Evolutionary conservation across 139 green algal species (phyloP), one percentile per base, ranked within the genome.

Genomic region (Picochlorum sp.): DNA sequence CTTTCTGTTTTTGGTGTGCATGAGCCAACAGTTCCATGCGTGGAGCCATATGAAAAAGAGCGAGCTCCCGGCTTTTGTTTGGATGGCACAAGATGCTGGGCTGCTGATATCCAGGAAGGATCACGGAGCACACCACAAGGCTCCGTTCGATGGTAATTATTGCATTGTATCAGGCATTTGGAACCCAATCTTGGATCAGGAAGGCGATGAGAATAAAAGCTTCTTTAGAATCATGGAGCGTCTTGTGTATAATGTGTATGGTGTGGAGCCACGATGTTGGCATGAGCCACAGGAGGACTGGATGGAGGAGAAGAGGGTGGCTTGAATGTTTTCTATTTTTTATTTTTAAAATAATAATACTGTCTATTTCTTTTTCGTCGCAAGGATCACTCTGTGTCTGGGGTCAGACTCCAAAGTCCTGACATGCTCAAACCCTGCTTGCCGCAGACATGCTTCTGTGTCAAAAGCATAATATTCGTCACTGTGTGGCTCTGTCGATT

Each of bases 61-160:
- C 31, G 71, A 95, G 65, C 83, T 99, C 60, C 87, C 76, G 3
- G 21, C 38, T 0, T 9, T 66, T 1, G 85, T 99, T 5, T 45
- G 41, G 13, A 28, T 37, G 18, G 24, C 26, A 38, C 81, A 93
- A 75, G 81, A 94, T 47, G 73, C 75, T 2, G 84, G 84, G 4
- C 26, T 98, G 20, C 56, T 98, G 4, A 81, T 98, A 15, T 78
- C 76, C 9, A 73, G 88, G 31, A 83, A 78, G 57, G 82, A 74
- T 23, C 94, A 99, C 73, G 92, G 94, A 49, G 80, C 80, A 6
- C 94, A 99, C 81, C 94, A 99, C 75, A 74, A 70, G 49, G 67
- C 88, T 4, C 95, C 95, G 23, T 99, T 97, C 71, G 81, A 93
- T 50, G 83, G 71, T 63, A 97, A 98, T 77, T 99, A 99, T 81